phyloP scores from a whole-genome alignment of 2,329 filamentous ascomycete species.

The Colletotrichum phormii region DNA sequence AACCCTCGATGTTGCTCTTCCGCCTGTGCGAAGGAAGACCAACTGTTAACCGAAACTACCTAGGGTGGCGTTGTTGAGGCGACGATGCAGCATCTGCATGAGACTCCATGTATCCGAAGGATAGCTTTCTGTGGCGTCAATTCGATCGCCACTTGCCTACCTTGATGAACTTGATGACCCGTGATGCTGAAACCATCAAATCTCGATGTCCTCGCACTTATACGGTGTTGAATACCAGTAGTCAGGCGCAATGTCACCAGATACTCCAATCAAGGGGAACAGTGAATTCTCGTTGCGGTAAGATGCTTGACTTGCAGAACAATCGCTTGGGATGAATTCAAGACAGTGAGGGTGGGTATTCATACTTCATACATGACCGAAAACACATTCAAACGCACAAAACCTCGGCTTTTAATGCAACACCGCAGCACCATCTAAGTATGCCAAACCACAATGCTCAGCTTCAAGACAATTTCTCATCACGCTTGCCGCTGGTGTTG shows the following conservation, averaged over 20 bases:
- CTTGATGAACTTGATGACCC: background rate
- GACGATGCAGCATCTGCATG: background rate
- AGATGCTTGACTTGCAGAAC: background rate
- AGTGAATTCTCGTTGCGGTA: background rate
- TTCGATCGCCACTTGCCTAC: background rate
- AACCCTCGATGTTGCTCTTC: background rate
- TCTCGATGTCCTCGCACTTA: background rate
- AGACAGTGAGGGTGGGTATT: background rate
- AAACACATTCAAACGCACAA: background rate
- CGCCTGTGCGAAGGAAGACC: background rate
- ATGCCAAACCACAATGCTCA: background rate
- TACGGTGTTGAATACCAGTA: background rate
- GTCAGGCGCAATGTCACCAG: background rate
- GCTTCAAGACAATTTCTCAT: constrained; percentile 28
- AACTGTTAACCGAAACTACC: background rate
- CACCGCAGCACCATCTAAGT: background rate
- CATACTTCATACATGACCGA: background rate
- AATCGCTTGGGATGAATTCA: background rate
- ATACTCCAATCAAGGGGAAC: background rate
- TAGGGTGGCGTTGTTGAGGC: background rate
- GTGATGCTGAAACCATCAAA: background rate
- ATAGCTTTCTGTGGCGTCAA: background rate
- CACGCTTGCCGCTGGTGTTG: constrained; percentile 20
- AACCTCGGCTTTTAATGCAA: background rate
- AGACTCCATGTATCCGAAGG: background rate